These are phyloP conservation scores for Senecio squalidus DNA, from an alignment of 140 eudicot genomes.

Conservation along the genomic window DNA sequence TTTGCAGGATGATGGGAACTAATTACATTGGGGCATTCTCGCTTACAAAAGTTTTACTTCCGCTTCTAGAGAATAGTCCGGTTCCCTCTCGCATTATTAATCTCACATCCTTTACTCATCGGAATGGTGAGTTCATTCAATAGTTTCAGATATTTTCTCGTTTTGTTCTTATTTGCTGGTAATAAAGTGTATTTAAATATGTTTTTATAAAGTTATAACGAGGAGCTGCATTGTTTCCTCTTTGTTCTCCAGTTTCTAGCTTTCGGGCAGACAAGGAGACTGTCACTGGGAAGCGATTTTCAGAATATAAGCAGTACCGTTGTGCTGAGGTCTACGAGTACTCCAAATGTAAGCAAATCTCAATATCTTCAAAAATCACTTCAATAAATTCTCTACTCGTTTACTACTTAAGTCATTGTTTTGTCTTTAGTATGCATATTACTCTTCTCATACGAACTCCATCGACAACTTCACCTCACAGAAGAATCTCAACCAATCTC, in stretches of 20 bases:
- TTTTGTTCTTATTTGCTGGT: background rate
- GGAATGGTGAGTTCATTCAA: constrained; percentile 49
- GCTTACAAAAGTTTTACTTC: constrained; percentile 65
- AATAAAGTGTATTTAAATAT: background rate
- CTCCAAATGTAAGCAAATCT: constrained; percentile 65
- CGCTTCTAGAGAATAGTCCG: constrained; percentile 69
- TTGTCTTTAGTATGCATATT: constrained; percentile 53
- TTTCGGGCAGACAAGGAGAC: constrained; percentile 46
- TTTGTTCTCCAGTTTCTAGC: constrained; percentile 38
- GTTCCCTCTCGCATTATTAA: constrained; percentile 79
- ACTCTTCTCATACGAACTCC: constrained; percentile 82
- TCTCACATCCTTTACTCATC: constrained; percentile 89
- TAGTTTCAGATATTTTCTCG: background rate
- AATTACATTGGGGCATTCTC: constrained; percentile 83
- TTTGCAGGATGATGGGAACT: constrained; percentile 79
- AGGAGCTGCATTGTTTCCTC: background rate
- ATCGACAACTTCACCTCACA: constrained; percentile 44
- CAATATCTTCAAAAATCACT: background rate
- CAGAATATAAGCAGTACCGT: constrained; percentile 51
- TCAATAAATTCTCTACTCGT: background rate
- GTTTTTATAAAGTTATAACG: background rate
- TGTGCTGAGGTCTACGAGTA: constrained; percentile 65
- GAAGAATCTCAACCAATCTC: constrained; percentile 53
- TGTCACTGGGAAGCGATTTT: constrained; percentile 49
- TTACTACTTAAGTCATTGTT: constrained; percentile 12